Percentiles rank a stretch among this genome's conserved stretches.
phyloP scores from a whole-genome alignment of 768 basidiomycete genomes.

The Boletus sensibilis region DNA sequence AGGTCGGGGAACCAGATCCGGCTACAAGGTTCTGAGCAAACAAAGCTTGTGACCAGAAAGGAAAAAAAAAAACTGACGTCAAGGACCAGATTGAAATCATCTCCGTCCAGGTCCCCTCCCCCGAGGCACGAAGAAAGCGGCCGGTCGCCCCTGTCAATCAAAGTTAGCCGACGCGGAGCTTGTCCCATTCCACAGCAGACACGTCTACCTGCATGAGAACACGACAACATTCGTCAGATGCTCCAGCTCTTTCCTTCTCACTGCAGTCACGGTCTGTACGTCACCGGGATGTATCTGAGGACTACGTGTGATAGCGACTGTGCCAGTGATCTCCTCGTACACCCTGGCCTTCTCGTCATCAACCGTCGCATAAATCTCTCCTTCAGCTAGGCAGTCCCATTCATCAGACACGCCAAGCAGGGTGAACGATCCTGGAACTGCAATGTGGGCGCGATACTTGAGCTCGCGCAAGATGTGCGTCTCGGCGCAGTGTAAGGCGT shows the following conservation, averaged over 20 bases:
- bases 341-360: constrained; percentile 31
- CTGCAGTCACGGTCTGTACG: constrained; percentile 42
- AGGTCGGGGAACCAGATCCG: constrained; percentile 33
- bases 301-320: constrained; percentile 47
- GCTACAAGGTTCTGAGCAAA: constrained; percentile 20
- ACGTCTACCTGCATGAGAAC: constrained; percentile 44
- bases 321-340: constrained; percentile 34
- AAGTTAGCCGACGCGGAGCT: constrained; percentile 4
- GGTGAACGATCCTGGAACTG: constrained; percentile 47
- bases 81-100: constrained; percentile 49
- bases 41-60: constrained; percentile 5
- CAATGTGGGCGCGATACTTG: constrained; percentile 51
- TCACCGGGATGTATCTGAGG: constrained; percentile 56
- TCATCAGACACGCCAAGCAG: constrained; percentile 56
- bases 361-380: constrained; percentile 48
- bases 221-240: constrained; percentile 49
- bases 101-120: constrained; percentile 55
- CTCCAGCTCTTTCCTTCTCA: constrained; percentile 38
- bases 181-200: not conserved
- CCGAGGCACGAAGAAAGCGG: constrained; percentile 48
- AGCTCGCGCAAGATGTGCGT: constrained; percentile 50
- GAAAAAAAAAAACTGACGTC: constrained; percentile 31
- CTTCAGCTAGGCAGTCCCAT: constrained; percentile 43
- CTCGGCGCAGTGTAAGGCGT: constrained; percentile 37
- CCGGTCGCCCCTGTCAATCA: constrained; percentile 37